Conservation (phyloP, 208 protist species). For the Trypanosoma avium region DNA sequence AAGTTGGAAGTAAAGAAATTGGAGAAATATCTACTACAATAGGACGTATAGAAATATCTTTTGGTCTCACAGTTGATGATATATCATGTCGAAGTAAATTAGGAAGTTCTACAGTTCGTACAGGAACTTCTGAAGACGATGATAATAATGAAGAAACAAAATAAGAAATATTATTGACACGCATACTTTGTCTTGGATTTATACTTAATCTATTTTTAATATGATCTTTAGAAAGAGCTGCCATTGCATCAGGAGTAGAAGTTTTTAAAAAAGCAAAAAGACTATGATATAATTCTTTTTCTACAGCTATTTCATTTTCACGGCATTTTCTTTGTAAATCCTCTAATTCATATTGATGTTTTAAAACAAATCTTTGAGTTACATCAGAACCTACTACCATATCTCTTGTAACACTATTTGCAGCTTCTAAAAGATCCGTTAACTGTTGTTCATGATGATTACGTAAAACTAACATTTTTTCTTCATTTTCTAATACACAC, state of each 20-base stretch:
- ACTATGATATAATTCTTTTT: slow-evolving; percentile 37
- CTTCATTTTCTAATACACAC: slow-evolving; percentile 20
- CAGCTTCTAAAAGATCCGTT: slow-evolving; percentile 52
- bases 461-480: slow-evolving; percentile 36
- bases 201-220: slow-evolving; percentile 1
- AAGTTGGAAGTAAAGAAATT: slow-evolving; percentile 33
- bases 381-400: slow-evolving; percentile 71
- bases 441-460: slow-evolving; percentile 58
- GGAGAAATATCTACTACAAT: slow-evolving; percentile 74
- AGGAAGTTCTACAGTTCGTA: slow-evolving; percentile 54
- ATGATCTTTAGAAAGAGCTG: slow-evolving; percentile 16
- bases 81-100: slow-evolving; percentile 34
- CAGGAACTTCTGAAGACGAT: slow-evolving; percentile 39
- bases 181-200: neutral
- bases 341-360: slow-evolving; percentile 63
- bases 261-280: slow-evolving; percentile 51
- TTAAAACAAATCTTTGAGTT: slow-evolving; percentile 54
- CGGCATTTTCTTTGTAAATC: slow-evolving; percentile 31
- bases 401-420: slow-evolving; percentile 34
- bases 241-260: slow-evolving; percentile 58
- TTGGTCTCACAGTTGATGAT: neutral
- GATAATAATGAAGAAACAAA: slow-evolving; percentile 4
- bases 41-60: slow-evolving; percentile 41
- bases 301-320: slow-evolving; percentile 28
- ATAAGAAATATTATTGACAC: slow-evolving; percentile 13